Evolutionary conservation across 202 grass and related monocot genomes (phyloP), one percentile per base, ranked within the genome.

Genomic region (Schoenoplectus tabernaemontani): DNA sequence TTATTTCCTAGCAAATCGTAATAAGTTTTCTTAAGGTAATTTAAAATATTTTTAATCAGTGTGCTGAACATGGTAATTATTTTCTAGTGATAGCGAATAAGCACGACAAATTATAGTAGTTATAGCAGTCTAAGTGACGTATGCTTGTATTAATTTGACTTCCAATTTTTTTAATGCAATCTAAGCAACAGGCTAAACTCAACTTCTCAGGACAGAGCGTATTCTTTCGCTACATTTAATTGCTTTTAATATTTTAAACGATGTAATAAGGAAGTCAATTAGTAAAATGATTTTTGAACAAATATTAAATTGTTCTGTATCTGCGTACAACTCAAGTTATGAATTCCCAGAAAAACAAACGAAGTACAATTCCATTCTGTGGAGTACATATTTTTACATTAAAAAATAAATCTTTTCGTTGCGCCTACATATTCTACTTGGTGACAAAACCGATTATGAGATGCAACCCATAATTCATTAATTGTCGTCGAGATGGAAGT

Each of bases 241-340:
- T 9, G 0, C 22, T 59, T 26, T 59, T 59, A 46, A 46, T 46
- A 17, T 4, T n/a, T 53, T 26, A 26, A 9, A 59, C 7, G 17
- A 56, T 56, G 7, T 56, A 20, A 79, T 67, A 24, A 78, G 39
- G 24, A 79, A 84, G n/a, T n/a, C n/a, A n/a, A n/a, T n/a, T n/a
- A n/a, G n/a, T n/a, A n/a, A n/a, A n/a, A n/a, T n/a, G n/a, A n/a
- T 71, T 42, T 9, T 37, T 59, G 57, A 9, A 23, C 22, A 59
- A 57, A 47, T 47, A 57, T 57, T 57, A 19, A 20, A 59, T 59
- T 59, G 57, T n/a, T 26, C 11, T 8, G 20, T 3, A 26, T 8
- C 13, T 47, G 1, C 9, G 44, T 11, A 47, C 11, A 12, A 9
- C 44, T 12, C 11, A 47, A 47, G 11, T 15, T 47, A 47, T 12